Evolutionary conservation across 108 stramenopile species (phyloP), one percentile per base, ranked within the genome.

Genomic region (Craspedostauros australis): DNA sequence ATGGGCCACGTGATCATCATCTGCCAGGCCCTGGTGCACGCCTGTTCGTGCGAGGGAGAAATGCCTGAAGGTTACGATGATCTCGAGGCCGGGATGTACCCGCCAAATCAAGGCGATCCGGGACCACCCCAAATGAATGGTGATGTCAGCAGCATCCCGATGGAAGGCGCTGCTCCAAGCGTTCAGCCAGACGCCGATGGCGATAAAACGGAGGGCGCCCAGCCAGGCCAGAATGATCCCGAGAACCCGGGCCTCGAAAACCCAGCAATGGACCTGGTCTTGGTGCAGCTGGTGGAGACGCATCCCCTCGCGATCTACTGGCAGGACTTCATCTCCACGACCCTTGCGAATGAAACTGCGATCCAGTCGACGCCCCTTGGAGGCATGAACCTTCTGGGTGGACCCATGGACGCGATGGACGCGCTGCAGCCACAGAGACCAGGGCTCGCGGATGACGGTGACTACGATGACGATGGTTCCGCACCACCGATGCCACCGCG

Each of bases 1-100:
- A 96, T 94, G 93, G 95, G 95, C 8, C 95, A 96, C 56, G 89
- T 96, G 19, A 91, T 96, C n/a, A 93, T 96, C 21, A 84, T 94
- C 23, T 89, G 87, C 50, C 93, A 94, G 70, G 91, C 95, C 6
- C 48, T 96, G 22, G 88, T 90, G 7, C 86, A 93, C 51, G 93
- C 90, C 8, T 86, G 83, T 56, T 72, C 74, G 2, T 57, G 40
- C 15, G 62, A 46, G n/a, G 52, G 29, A 24, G 54, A 61, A 43
- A 21, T 25, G 5, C 21, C 2, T 25, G 46, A 30, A 26, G 37
- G 12, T 6, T 43, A 30, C 47, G 11, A 5, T 26, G 26, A 12
- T 8, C 23, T n/a, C 25, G 5, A 43, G 11, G 11, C 9, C 5
- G 39, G 15, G 28, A 24, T 12, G 32, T 44, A 15, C 8, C 21